phyloP scores from a whole-genome alignment of 2,329 filamentous ascomycete genomes.

The Penicillium brevicompactum region DNA sequence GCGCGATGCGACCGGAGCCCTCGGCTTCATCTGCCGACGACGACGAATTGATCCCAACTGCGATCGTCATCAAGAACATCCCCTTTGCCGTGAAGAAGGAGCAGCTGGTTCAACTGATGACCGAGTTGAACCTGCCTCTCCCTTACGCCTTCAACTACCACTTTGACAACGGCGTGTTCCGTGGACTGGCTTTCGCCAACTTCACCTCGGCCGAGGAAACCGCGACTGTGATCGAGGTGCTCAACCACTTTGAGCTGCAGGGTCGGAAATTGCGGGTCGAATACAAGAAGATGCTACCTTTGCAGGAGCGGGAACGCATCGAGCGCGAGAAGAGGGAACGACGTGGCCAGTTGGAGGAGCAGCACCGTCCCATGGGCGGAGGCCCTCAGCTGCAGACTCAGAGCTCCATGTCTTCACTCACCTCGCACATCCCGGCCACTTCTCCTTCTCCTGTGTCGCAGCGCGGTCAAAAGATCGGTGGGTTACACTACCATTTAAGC shows the following conservation, averaged over 20 bases:
- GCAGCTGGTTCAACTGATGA: constrained; percentile 89
- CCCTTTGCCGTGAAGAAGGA: constrained; percentile 98
- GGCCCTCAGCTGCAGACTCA: constrained; percentile 74
- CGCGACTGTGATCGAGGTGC: constrained; percentile 82
- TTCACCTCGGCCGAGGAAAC: constrained; percentile 96
- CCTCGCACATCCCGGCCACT: constrained; percentile 63
- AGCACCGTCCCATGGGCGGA: constrained; percentile 73
- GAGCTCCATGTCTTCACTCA: constrained; percentile 80
- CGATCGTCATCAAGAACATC: constrained; percentile 99
- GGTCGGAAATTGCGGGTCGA: constrained; percentile 93
- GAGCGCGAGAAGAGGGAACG: constrained; percentile 96
- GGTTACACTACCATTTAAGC: not conserved
- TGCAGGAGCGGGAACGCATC: constrained; percentile 91
- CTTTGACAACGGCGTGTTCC: constrained; percentile 96
- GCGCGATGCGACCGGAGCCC: constrained; percentile 45
- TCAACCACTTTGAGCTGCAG: constrained; percentile 95
- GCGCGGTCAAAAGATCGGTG: constrained; percentile 43
- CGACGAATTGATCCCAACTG: constrained; percentile 94
- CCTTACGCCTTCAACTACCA: constrained; percentile 99
- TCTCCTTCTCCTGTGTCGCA: constrained; percentile 70
- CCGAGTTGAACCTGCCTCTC: constrained; percentile 86
- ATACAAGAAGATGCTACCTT: constrained; percentile 99
- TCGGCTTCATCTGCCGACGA: constrained; percentile 45
- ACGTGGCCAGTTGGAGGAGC: constrained; percentile 92
- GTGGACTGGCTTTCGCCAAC: constrained; percentile 95